phyloP scores from a whole-genome alignment of 257 asterid species.

The Mitragyna speciosa region DNA sequence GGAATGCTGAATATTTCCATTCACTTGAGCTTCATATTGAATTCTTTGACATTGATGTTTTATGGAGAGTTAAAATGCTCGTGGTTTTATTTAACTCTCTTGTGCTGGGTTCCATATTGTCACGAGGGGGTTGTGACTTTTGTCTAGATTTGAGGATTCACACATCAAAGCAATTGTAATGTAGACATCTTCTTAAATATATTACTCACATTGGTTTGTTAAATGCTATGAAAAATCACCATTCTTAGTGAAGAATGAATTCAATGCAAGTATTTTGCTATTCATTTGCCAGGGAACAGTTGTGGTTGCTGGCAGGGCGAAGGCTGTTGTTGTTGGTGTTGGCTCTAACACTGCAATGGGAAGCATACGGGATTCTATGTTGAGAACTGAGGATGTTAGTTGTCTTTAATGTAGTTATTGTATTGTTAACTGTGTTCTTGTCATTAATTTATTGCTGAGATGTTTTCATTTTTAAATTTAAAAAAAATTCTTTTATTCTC shows the following conservation, averaged over 20 bases:
- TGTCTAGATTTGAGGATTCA: background rate
- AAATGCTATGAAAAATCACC: background rate
- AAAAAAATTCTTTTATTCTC: slow-evolving; percentile 1
- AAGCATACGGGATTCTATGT: slow-evolving; percentile 94
- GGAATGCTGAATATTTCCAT: background rate
- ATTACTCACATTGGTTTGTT: background rate
- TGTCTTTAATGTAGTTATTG: background rate
- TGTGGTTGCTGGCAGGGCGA: slow-evolving; percentile 96
- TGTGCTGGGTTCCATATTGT: background rate
- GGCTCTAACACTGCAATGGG: slow-evolving; percentile 99
- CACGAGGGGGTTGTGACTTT: background rate
- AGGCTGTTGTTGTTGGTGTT: slow-evolving; percentile 85
- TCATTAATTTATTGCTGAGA: background rate
- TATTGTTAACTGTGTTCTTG: background rate
- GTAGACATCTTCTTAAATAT: background rate
- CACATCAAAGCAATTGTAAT: background rate
- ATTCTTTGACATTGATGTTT: background rate
- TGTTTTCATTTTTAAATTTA: background rate
- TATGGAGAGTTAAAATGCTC: background rate
- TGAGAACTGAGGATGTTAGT: slow-evolving; percentile 92
- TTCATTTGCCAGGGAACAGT: slow-evolving; percentile 74
- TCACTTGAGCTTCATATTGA: background rate
- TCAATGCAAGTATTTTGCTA: background rate
- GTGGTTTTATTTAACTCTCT: background rate
- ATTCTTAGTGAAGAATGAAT: background rate